Evolutionary conservation across 768 basidiomycete species (phyloP).

Genomic region (Lanmaoa pseudosensibilis): DNA sequence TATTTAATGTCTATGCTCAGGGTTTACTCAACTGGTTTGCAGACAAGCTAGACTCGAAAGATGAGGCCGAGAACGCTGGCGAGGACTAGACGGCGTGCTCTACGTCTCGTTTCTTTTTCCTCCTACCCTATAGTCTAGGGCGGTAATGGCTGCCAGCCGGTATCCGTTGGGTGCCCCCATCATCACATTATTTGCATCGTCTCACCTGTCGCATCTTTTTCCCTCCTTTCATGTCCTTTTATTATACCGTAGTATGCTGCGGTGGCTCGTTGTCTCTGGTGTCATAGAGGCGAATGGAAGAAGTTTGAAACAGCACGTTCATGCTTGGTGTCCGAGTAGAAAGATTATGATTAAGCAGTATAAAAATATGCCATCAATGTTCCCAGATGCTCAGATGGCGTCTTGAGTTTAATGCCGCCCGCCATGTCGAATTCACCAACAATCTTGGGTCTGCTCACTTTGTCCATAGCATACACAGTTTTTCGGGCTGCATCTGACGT

Average conservation of each 20-base stretch:
- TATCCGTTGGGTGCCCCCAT: slow-evolving; percentile 16
- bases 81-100: slow-evolving; percentile 54
- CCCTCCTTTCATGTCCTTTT: slow-evolving; percentile 30
- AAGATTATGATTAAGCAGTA: background rate
- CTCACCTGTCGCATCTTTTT: slow-evolving; percentile 35
- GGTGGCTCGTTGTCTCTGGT: slow-evolving; percentile 34
- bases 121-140: slow-evolving; percentile 18
- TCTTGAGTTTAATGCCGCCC: background rate
- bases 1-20: slow-evolving; percentile 18
- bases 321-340: background rate
- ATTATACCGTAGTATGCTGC: slow-evolving; percentile 38
- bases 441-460: slow-evolving; percentile 33
- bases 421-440: slow-evolving; percentile 16
- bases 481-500: slow-evolving; percentile 47
- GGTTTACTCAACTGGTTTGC: slow-evolving; percentile 28
- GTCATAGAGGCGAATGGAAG: slow-evolving; percentile 36
- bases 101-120: slow-evolving; percentile 12
- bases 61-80: slow-evolving; percentile 62
- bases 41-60: slow-evolving; percentile 75
- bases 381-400: background rate
- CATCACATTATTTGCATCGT: slow-evolving; percentile 34
- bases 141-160: slow-evolving; percentile 10
- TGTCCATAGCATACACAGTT: slow-evolving; percentile 39
- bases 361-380: background rate
- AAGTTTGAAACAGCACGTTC: slow-evolving; percentile 24